Evolutionary conservation across 192 early-diverging fungal species (phyloP), one percentile per base, ranked within the genome.

Genomic region (Entomortierella chlamydospora): DNA sequence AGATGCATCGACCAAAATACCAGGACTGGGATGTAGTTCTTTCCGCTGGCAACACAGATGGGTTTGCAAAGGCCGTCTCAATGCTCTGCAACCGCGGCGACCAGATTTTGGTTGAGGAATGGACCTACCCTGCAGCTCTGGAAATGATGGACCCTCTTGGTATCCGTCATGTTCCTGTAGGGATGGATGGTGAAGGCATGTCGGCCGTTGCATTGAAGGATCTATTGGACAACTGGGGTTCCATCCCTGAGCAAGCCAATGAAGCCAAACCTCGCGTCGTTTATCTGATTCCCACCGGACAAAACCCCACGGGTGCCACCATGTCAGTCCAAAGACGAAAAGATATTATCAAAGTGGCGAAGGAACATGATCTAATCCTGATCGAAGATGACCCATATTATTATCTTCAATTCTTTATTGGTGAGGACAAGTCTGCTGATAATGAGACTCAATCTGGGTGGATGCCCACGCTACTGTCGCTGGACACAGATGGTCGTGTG

Each of bases 381-480:
- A 86, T 95, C 43, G 96, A 97, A 64, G 96, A 97, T 72, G 95
- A 96, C 72, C 95, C 95, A 39, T 97, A 97, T 82, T 96, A 95
- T 74, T 95, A 95, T 61, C 84, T 97, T 52, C 94, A 95, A 83
- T 88, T 91, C 64, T 52, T 59, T 34, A 53, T 53, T 3, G 63
- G 62, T 17, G 52, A 64, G 25, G 43, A 70, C 52, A 62, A 64
- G 10, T 18, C 34, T 5, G 29, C 10, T 56, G 64, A 55, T 49
- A 57, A 22, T 83, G 81, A 37, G 11, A 17, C 10, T 62, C 49
- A 37, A 30, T 39, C 62, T 28, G 64, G 72, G 6, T 88, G 88
- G 58, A 68, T 89, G 25, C 92, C 93, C 9, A 87, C 91, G 1
- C 88, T 95, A 62, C 84, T 95, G 54, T 95, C 93, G 23, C 79